These are phyloP conservation scores for Thalassiosira exigua DNA, from an alignment of 352 stramenopile species.

Conservation along the genomic window DNA sequence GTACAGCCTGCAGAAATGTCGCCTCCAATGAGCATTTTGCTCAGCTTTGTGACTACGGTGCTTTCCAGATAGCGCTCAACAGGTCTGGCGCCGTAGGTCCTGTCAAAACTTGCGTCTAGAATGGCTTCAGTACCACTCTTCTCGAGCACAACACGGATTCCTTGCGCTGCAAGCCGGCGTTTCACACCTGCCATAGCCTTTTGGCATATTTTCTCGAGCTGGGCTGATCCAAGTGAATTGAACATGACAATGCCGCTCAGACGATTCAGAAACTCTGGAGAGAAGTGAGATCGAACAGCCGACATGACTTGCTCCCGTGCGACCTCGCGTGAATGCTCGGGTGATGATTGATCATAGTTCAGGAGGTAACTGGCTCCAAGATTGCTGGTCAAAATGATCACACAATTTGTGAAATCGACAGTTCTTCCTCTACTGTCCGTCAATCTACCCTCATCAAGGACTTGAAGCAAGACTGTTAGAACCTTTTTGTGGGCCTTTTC, in stretches of 20 bases:
- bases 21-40: conserved; percentile 82
- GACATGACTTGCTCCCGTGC: conserved; percentile 87
- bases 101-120: conserved; percentile 91
- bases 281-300: conserved; percentile 89
- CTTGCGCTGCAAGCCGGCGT: conserved; percentile 85
- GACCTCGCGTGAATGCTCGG: conserved; percentile 49
- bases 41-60: conserved; percentile 90
- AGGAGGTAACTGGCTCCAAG: conserved; percentile 92
- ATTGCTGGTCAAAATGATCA: conserved; percentile 98
- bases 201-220: conserved; percentile 92
- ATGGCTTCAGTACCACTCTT: conserved; percentile 89
- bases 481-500: conserved; percentile 97
- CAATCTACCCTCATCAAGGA: conserved; percentile 97
- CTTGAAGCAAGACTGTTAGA: conserved; percentile 95
- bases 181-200: conserved; percentile 89
- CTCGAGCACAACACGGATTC: conserved; percentile 84
- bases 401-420: conserved; percentile 97
- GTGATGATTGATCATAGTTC: conserved; percentile 56
- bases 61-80: conserved; percentile 96
- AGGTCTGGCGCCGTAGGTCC: conserved; percentile 93
- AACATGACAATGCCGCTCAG: conserved; percentile 97
- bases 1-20: conserved; percentile 69
- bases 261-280: conserved; percentile 95
- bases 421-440: conserved; percentile 95
- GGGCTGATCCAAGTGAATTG: conserved; percentile 88